Base-by-base conservation (phyloP, 768 basidiomycete species). In the Pholiota molesta region DNA sequence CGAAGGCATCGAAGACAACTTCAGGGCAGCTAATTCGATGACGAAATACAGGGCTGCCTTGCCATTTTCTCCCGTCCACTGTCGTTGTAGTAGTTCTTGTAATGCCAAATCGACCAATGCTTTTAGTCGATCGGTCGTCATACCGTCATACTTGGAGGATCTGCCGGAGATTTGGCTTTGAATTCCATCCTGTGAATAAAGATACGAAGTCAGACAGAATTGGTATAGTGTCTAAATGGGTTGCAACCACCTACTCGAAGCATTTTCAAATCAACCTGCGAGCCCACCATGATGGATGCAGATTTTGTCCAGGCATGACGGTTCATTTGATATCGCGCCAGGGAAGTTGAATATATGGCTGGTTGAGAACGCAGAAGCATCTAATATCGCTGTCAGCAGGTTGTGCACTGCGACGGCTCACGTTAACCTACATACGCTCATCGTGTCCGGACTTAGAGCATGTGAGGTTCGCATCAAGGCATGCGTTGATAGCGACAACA, bases 401-500 rank as follows among this genome's bases (percentile, higher is more conserved):
- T 23, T 26, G 21, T 13, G 40, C 17, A 21, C 14, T 29, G 31
- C n/a, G 40, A 9, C 16, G 7, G 23, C n/a, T 42, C 14, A 64
- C 47, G 8, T 42, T 55, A 66, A 60, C 69, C 64, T 71, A 63
- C 70, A 67, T 72, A 71, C 69, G 61, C 57, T 70, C 63, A 68
- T 71, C 37, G 35, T 53, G 17, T 63, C 64, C 16, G 55, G 51
- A 17, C 63, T 49, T 14, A 68, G 59, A 16, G 47, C 19, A 8
- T 17, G 39, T 5, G 73, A 72, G 40, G 69, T 61, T 59, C 75
- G 74, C 66, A 79, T 72, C 16, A 86, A 62, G 1, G 78, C 78
- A 66, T 85, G 83, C 2, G 82, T 86, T 0, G 85, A 84, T 11
- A 86, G 66, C 7, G 84, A 78, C 13, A 86, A 64, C 0, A 86